Base-by-base conservation (phyloP, 345 rosid genomes). In the Psidium guajava region DNA sequence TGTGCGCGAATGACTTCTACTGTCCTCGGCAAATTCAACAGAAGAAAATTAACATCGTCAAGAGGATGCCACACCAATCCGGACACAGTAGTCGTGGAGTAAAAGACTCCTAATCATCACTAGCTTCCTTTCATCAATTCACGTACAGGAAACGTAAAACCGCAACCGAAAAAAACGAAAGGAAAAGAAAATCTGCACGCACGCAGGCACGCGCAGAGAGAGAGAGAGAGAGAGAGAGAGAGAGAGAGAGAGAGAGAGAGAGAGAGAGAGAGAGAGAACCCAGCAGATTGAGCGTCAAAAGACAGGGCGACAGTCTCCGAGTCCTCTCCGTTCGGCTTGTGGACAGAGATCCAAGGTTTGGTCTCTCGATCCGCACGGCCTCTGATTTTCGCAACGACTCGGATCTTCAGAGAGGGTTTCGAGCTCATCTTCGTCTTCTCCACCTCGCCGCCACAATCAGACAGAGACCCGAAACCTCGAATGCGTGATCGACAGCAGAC, bases 341-440 rank as follows among this genome's bases (percentile, higher is more conserved):
- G 87, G 81, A 93, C 87, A 6, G 90, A 86, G 13, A 94, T 83
- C 86, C 93, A 89, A 12, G 84, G 83, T 8, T 82, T 36, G 44
- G 87, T 40, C 59, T 83, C 89, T 22, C 57, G 89, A 85, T 90
- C 91, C 56, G 87, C 75, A 15, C 85, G 87, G 6, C 91, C 87
- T 84, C 90, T 88, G 86, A 96, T 88, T 88, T 92, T 96, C 49
- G 96, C 98, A 22, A 94, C 88, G 73, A 95, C 93, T 18, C 98
- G 93, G 21, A 91, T 87, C 84, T 88, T 89, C 50, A 75, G 82
- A 44, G 83, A 59, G 40, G 6, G 64, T 1, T 83, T 84, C 53
- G 82, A 40, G 69, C 52, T 83, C 85, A 73, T 86, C 7, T 10
- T 4, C 13, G 5, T 8, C 80, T 36, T 1, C 57, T 54, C 10